Percentiles rank a stretch among this genome's conserved stretches.
Evolutionary conservation across 2,329 filamentous ascomycete species (phyloP).

Genomic region (Hansfordia pulvinata): DNA sequence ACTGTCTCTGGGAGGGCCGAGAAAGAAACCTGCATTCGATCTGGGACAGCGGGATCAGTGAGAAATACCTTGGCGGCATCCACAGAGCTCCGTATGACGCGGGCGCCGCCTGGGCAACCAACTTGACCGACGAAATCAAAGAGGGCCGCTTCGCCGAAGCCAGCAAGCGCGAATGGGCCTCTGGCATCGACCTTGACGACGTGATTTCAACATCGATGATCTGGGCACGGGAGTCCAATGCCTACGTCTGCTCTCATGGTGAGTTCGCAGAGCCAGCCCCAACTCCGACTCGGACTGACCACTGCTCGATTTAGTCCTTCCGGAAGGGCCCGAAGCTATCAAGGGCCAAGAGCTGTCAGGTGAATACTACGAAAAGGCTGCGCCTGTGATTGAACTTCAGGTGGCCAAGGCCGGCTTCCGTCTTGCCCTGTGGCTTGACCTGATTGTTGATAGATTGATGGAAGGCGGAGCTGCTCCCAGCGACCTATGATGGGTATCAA

Average conservation of each 20-base stretch:
- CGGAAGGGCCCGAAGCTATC: constrained; percentile 44
- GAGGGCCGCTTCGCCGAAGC: constrained; percentile 39
- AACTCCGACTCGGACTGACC: background rate
- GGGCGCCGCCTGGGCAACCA: constrained; percentile 41
- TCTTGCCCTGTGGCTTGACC: constrained; percentile 53
- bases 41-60: constrained; percentile 59
- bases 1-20: constrained; percentile 44
- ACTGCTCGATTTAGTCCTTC: constrained; percentile 34
- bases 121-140: constrained; percentile 38
- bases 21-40: constrained; percentile 56
- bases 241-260: constrained; percentile 48
- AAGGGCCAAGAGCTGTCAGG: constrained; percentile 45
- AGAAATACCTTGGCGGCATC: constrained; percentile 46
- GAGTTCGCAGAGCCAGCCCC: constrained; percentile 12
- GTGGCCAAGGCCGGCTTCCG: constrained; percentile 57
- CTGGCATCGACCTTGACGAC: constrained; percentile 39
- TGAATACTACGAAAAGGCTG: constrained; percentile 49
- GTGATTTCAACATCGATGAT: constrained; percentile 39
- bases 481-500: too few relatives aligned
- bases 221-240: constrained; percentile 53
- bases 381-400: constrained; percentile 50
- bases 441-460: too few relatives aligned
- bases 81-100: constrained; percentile 32
- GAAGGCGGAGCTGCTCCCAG: too few relatives aligned
- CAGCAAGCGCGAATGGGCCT: constrained; percentile 38